Percentiles rank a stretch among this genome's conserved stretches.
phyloP scores from a whole-genome alignment of 306 rosid species.

The Inga laurina region DNA sequence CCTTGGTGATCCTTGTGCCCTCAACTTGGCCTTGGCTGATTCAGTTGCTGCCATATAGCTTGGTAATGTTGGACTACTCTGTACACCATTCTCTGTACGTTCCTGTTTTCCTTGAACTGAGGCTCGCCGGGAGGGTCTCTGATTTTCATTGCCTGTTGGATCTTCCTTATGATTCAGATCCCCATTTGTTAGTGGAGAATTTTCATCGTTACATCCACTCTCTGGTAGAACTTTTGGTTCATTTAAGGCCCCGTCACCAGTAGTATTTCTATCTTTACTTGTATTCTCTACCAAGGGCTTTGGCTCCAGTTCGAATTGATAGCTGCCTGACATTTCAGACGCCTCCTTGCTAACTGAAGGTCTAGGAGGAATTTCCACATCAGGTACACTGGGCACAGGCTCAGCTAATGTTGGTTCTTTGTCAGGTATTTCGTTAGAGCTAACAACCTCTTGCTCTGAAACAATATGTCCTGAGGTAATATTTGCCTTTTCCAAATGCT shows the following conservation, averaged over 20 bases:
- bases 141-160: constrained; percentile 58
- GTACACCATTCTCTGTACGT: constrained; percentile 68
- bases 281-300: constrained; percentile 56
- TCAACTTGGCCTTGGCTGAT: constrained; percentile 97
- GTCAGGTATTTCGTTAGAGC: constrained; percentile 51
- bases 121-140: constrained; percentile 63
- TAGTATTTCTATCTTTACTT: constrained; percentile 47
- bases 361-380: constrained; percentile 56
- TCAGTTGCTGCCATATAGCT: constrained; percentile 98
- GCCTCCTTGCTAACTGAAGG: constrained; percentile 49
- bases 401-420: constrained; percentile 44
- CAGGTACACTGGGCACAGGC: constrained; percentile 39
- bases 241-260: constrained; percentile 43
- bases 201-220: constrained; percentile 51
- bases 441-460: constrained; percentile 42
- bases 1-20: constrained; percentile 93
- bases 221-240: constrained; percentile 55
- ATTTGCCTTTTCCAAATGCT: constrained; percentile 55
- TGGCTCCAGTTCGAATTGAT: constrained; percentile 51
- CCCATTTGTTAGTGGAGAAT: constrained; percentile 54
- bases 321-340: constrained; percentile 40
- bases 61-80: constrained; percentile 76
- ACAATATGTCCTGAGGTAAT: constrained; percentile 38
- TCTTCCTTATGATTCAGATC: constrained; percentile 69
- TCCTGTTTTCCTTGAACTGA: constrained; percentile 74